These are phyloP conservation scores for Epichloe coenophiala DNA, from an alignment of 2,329 filamentous ascomycete genomes.

Conservation along the genomic window DNA sequence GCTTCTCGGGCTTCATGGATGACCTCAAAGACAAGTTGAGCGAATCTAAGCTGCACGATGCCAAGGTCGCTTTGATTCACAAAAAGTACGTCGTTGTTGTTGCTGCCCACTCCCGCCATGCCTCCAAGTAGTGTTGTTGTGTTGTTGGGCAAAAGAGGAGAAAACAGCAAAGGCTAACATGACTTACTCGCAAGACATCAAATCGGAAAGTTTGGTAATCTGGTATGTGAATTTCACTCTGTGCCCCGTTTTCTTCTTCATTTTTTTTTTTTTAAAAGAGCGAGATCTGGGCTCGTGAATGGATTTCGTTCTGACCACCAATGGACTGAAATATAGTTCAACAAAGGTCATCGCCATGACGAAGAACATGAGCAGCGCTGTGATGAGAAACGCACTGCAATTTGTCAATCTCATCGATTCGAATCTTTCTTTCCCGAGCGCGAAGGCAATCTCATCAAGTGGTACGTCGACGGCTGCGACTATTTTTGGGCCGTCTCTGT, in stretches of 20 bases:
- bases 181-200: slow-evolving; percentile 26
- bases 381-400: slow-evolving; percentile 63
- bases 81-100: slow-evolving; percentile 36
- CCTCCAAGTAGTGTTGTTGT: not conserved
- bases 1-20: slow-evolving; percentile 24
- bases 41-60: slow-evolving; percentile 39
- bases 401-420: slow-evolving; percentile 67
- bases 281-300: not conserved
- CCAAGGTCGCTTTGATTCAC: slow-evolving; percentile 42
- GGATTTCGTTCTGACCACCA: not conserved
- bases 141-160: not conserved
- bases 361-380: slow-evolving; percentile 79
- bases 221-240: slow-evolving; percentile 28
- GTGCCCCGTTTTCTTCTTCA: not conserved
- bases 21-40: slow-evolving; percentile 44
- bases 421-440: slow-evolving; percentile 82
- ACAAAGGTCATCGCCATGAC: slow-evolving; percentile 81
- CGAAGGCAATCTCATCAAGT: slow-evolving; percentile 79
- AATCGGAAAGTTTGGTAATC: slow-evolving; percentile 48
- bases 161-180: not conserved
- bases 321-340: slow-evolving; percentile 38
- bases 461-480: slow-evolving; percentile 92
- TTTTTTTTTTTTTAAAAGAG: too few relatives aligned
- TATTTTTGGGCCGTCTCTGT: slow-evolving; percentile 92
- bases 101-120: too few relatives aligned